Percentiles rank a stretch among this genome's conserved stretches.
These are phyloP conservation scores for Parafenestella ontariensis DNA, from an alignment of 2,329 filamentous ascomycete genomes.

Conservation along the genomic window DNA sequence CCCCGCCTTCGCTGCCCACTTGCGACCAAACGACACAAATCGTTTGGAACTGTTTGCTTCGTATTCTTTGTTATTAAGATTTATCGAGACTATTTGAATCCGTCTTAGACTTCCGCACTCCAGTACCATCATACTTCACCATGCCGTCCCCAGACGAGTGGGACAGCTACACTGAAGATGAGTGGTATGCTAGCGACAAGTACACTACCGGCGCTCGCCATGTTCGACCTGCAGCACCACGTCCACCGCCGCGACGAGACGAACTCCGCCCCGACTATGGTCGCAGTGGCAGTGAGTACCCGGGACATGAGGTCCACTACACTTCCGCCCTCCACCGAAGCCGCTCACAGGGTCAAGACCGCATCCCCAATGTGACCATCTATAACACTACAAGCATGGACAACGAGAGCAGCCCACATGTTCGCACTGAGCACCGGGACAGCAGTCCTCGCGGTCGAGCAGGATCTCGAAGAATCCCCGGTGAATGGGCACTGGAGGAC, in stretches of 20 bases:
- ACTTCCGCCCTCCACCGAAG: constrained; percentile 51
- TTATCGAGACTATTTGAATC: neutral
- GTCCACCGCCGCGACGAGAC: constrained; percentile 22
- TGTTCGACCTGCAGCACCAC: constrained; percentile 25
- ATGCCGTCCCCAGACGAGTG: constrained; percentile 38
- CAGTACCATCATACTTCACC: neutral
- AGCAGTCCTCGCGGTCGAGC: constrained; percentile 40
- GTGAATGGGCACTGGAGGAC: constrained; percentile 46
- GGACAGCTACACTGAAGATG: constrained; percentile 36
- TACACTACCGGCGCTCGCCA: constrained; percentile 40
- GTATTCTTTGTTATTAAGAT: constrained; percentile 1
- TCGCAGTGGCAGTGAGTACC: constrained; percentile 39
- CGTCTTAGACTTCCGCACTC: neutral
- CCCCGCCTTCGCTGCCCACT: constrained; percentile 26
- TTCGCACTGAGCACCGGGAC: constrained; percentile 42
- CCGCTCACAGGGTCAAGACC: constrained; percentile 53
- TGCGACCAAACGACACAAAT: constrained; percentile 13
- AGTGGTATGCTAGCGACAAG: constrained; percentile 35
- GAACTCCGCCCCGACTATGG: constrained; percentile 23
- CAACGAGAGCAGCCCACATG: constrained; percentile 43
- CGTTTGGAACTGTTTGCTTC: constrained; percentile 17
- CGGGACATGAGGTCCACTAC: constrained; percentile 38
- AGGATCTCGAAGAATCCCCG: constrained; percentile 35
- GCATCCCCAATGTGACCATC: constrained; percentile 56
- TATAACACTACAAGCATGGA: constrained; percentile 54